Conservation (phyloP, 495 filamentous ascomycete genomes). For the Aspergillus incahuasiensis region DNA sequence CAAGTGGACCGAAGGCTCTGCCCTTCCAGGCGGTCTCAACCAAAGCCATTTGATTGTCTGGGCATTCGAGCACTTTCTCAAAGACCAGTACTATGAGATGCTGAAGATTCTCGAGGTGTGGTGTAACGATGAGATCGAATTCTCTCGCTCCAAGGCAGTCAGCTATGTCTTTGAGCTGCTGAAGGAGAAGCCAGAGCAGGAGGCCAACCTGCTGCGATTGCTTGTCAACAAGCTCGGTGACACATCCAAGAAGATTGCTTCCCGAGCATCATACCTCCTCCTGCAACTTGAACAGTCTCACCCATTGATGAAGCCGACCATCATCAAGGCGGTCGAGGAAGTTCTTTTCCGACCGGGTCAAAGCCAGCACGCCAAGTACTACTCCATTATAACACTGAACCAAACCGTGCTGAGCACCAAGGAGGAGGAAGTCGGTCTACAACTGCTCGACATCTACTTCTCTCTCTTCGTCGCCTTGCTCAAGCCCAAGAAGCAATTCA, state of each 20-base stretch:
- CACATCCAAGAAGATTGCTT: conserved; percentile 88
- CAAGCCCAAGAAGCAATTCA: conserved; percentile 49
- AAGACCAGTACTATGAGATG: conserved; percentile 84
- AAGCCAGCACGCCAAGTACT: conserved; percentile 84
- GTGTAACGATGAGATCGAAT: conserved; percentile 91
- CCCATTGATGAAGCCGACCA: conserved; percentile 85
- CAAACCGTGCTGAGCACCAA: conserved; percentile 84
- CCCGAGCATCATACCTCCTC: conserved; percentile 82
- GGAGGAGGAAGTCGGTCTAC: conserved; percentile 76
- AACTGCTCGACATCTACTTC: conserved; percentile 86
- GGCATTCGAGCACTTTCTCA: conserved; percentile 94
- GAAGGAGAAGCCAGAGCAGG: conserved; percentile 94
- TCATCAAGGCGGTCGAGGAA: conserved; percentile 83
- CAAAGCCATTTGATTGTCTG: conserved; percentile 76
- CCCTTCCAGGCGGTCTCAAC: conserved; percentile 64
- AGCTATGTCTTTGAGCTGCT: conserved; percentile 86
- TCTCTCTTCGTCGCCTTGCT: conserved; percentile 72
- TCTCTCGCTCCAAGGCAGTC: conserved; percentile 76
- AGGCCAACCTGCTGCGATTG: conserved; percentile 85
- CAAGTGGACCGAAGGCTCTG: conserved; percentile 61
- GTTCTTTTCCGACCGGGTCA: conserved; percentile 84
- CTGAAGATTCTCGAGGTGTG: conserved; percentile 84
- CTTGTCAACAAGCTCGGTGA: conserved; percentile 96
- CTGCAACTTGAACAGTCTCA: conserved; percentile 85
- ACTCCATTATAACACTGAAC: conserved; percentile 92